Conservation (phyloP, 495 filamentous ascomycete species). For the Arthonia radiata region DNA sequence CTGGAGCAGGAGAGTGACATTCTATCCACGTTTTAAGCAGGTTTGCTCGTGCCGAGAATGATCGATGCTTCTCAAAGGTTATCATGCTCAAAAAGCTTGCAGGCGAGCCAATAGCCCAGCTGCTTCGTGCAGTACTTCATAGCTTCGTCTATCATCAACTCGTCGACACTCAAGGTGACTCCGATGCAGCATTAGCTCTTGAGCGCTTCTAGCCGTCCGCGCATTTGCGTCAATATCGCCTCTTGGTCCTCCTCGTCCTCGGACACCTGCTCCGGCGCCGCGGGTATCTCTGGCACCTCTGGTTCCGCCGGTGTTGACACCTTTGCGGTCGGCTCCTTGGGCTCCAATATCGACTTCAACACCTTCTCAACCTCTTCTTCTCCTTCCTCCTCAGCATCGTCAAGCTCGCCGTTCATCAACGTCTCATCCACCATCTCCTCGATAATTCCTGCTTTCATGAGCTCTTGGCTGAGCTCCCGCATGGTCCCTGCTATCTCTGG, state of each 20-base stretch:
- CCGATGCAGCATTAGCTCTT: constrained; percentile 72
- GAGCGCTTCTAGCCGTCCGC: constrained; percentile 68
- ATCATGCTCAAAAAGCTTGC: too few species aligned
- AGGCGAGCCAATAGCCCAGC: too few species aligned
- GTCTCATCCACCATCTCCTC: constrained; percentile 89
- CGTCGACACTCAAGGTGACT: too few species aligned
- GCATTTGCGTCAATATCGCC: constrained; percentile 78
- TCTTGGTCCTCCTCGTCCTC: constrained; percentile 67
- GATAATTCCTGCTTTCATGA: constrained; percentile 86
- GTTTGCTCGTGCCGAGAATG: too few species aligned
- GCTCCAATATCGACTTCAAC: constrained; percentile 66
- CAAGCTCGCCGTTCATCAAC: constrained; percentile 42
- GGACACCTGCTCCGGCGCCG: constrained; percentile 21
- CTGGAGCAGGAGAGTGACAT: too few species aligned
- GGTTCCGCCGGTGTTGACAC: constrained; percentile 40
- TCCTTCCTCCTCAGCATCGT: constrained; percentile 68
- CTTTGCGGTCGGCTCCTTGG: too few species aligned
- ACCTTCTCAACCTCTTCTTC: constrained; percentile 85
- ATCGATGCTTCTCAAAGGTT: too few species aligned
- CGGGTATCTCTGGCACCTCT: constrained; percentile 15
- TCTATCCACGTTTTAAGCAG: too few species aligned
- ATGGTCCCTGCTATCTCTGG: constrained; percentile 79
- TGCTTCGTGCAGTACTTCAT: too few species aligned
- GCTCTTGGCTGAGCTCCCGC: constrained; percentile 63
- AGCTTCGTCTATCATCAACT: too few species aligned